Evolutionary conservation across 208 protist genomes (phyloP).

Genomic region (Sergeia podlipaevii): DNA sequence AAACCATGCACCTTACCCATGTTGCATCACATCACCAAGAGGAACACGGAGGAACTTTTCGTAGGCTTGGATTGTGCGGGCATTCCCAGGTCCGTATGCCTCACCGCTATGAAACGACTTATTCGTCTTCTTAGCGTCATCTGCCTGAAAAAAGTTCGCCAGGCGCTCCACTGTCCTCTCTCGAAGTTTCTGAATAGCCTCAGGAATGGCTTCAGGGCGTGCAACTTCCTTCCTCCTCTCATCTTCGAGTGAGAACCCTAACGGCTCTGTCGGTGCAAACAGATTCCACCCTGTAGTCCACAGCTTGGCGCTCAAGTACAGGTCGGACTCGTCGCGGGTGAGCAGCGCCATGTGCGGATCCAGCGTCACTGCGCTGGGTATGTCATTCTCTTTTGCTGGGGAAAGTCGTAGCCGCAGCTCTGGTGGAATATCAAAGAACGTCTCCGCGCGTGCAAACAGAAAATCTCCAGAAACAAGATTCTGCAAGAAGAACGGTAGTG

Average conservation of each 20-base stretch:
- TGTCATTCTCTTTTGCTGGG: not conserved
- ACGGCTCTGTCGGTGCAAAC: constrained; percentile 22
- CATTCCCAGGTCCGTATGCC: not conserved
- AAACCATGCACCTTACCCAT: no score
- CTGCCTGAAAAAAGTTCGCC: not conserved
- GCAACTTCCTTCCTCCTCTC: not conserved
- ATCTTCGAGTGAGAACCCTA: constrained; percentile 10
- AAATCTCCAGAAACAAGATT: constrained; percentile 21
- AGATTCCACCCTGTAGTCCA: constrained; percentile 35
- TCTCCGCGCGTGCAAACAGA: constrained; percentile 32
- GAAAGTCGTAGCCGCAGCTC: not conserved
- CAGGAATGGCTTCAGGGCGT: not conserved
- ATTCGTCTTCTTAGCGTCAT: no score
- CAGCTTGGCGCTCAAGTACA: constrained; percentile 19
- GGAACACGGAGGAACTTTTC: no score
- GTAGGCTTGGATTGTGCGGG: not conserved
- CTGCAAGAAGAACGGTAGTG: constrained; percentile 1
- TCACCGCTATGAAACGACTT: not conserved
- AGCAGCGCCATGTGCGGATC: constrained; percentile 23
- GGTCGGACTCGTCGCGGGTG: constrained; percentile 16
- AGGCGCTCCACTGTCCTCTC: not conserved
- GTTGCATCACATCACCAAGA: no score
- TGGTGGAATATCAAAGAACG: constrained; percentile 20
- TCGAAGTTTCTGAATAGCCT: not conserved
- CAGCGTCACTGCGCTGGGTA: not conserved